phyloP scores from a whole-genome alignment of 768 basidiomycete genomes.

The Holtermanniella nyarrowii region DNA sequence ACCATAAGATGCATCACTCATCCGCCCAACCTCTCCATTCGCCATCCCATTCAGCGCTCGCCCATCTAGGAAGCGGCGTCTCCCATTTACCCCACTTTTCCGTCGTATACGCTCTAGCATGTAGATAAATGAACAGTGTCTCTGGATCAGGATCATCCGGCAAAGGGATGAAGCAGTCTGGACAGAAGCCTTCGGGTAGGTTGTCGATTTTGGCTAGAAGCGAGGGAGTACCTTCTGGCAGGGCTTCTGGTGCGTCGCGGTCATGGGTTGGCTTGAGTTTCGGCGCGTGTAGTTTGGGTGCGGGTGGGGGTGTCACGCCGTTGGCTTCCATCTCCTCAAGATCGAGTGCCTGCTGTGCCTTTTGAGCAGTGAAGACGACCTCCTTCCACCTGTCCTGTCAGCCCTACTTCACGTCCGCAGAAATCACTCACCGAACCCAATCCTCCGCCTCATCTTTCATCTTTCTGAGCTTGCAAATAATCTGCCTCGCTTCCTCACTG shows the following conservation, averaged over 20 bases:
- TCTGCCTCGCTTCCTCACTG: slow-evolving; percentile 38
- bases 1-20: neutral
- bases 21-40: slow-evolving; percentile 36
- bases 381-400: slow-evolving; percentile 39
- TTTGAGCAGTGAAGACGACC: slow-evolving; percentile 36
- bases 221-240: slow-evolving; percentile 16
- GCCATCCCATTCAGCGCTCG: slow-evolving; percentile 45
- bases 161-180: slow-evolving; percentile 82
- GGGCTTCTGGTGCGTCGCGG: slow-evolving; percentile 1
- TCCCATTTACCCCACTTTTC: slow-evolving; percentile 27
- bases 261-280: neutral
- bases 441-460: slow-evolving; percentile 41
- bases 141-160: slow-evolving; percentile 89
- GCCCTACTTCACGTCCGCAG: too few relatives aligned
- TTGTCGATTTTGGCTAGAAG: slow-evolving; percentile 22
- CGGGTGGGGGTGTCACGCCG: neutral
- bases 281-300: too few relatives aligned
- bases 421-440: slow-evolving; percentile 36
- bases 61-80: slow-evolving; percentile 62
- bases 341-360: slow-evolving; percentile 23
- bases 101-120: slow-evolving; percentile 58
- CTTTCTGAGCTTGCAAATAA: slow-evolving; percentile 36
- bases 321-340: slow-evolving; percentile 3
- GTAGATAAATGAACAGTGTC: slow-evolving; percentile 87
- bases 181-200: slow-evolving; percentile 53